phyloP scores from a whole-genome alignment of 1,284 basidiomycete genomes.

The Trametes polyzona region DNA sequence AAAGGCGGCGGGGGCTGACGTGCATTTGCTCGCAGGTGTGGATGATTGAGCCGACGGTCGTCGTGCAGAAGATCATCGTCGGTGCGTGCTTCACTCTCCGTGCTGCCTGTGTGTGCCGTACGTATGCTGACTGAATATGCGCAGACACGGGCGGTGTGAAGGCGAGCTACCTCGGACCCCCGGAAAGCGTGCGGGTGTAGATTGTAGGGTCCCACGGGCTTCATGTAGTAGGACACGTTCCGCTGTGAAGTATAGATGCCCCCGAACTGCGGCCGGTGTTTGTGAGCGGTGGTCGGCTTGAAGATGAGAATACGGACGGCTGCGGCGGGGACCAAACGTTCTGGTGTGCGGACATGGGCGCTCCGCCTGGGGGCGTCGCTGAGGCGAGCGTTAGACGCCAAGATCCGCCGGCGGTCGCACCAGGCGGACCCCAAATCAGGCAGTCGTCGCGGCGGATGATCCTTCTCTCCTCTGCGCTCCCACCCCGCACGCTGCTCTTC shows the following conservation, averaged over 20 bases:
- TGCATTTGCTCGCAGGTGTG: slow-evolving; percentile 42
- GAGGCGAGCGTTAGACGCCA: slow-evolving; percentile 15
- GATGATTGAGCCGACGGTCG: slow-evolving; percentile 63
- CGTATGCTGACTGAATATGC: background rate
- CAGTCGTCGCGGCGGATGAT: slow-evolving; percentile 15
- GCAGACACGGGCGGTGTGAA: slow-evolving; percentile 58
- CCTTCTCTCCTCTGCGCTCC: background rate
- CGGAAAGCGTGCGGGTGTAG: slow-evolving; percentile 50
- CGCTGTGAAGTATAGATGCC: background rate
- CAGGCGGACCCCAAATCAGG: slow-evolving; percentile 12
- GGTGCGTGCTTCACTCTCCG: slow-evolving; percentile 39
- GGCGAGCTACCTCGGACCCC: slow-evolving; percentile 63
- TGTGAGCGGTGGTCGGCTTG: background rate
- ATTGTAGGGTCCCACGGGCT: background rate
- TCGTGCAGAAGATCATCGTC: slow-evolving; percentile 66
- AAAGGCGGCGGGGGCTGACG: background rate
- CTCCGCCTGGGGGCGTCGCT: background rate
- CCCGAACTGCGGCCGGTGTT: background rate
- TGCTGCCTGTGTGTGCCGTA: background rate
- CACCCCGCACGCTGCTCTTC: slow-evolving; percentile 9
- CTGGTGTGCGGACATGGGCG: slow-evolving; percentile 10
- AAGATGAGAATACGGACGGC: background rate
- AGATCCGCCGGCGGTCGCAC: slow-evolving; percentile 19
- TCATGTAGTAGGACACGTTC: slow-evolving; percentile 1
- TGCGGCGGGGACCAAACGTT: slow-evolving; percentile 6